Evolutionary conservation across 495 filamentous ascomycete species (phyloP), one percentile per base, ranked within the genome.

Genomic region (Lasiosphaeria hispida): DNA sequence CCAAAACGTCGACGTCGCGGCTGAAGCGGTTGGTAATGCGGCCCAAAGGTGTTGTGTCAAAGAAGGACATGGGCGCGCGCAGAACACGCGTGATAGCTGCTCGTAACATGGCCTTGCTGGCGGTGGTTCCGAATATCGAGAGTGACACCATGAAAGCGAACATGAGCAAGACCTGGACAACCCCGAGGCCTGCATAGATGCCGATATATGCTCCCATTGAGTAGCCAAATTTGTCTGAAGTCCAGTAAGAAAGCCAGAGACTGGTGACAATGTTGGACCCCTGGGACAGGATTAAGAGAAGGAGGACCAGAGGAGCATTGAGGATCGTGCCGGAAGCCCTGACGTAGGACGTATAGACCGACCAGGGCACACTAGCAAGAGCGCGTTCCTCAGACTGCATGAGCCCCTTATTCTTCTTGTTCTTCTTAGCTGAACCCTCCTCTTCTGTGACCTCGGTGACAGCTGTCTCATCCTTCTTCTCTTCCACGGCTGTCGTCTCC

Each of bases 21-120:
- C 92, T 93, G 74, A 98, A 98, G 17, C 94, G 89, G 68, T 97
- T 98, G 8, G 91, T 94, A 68, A 98, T 96, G 19, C 94, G 86
- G n/a, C 94, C 94, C 0, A 97, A 68, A 1, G 94, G 94, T 0
- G 94, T 98, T 0, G 93, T 97, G 62, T 97, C 94, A 76, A 97
- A 97, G 78, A 97, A 97, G 4, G 87, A 87, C 92, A 97, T 96
- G 0, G 94, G 94, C 0, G 94, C 93, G 47, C 92, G 83, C 40
- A 98, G 78, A 0, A 91, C 89, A 42, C 87, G 83, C 10, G 72
- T 80, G 75, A 97, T 88, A 18, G 94, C 92, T n/a, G 84, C 75
- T 10, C 87, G 82, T 41, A 97, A 80, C 80, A 97, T 91, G n/a
- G 79, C 80, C 69, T 86, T 91, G 67, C 87, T 91, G 6, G 92